Percentiles rank a stretch among this genome's conserved stretches.
Conservation (phyloP, 352 stramenopile genomes). For the Pythium folliculosum region DNA sequence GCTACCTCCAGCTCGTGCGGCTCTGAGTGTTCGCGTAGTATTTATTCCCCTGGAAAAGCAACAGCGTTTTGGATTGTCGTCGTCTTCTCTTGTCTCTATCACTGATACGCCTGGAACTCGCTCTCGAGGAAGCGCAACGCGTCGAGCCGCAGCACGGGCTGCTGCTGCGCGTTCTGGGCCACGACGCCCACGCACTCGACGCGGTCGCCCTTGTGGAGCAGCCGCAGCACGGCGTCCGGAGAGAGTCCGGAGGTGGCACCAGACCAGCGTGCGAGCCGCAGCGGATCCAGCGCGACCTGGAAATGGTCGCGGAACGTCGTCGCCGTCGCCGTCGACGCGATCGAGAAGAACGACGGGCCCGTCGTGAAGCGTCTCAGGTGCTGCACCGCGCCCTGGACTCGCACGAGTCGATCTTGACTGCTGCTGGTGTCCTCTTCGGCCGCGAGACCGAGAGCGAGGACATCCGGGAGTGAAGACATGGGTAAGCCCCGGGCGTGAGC, state of each 20-base stretch:
- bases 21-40: slow-evolving; percentile 1
- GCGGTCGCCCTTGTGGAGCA: slow-evolving; percentile 27
- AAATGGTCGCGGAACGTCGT: slow-evolving; percentile 25
- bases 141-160: slow-evolving; percentile 22
- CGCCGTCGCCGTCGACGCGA: slow-evolving; percentile 1
- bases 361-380: slow-evolving; percentile 28
- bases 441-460: too few relatives aligned
- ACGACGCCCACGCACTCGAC: slow-evolving; percentile 23
- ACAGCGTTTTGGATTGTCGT: too few relatives aligned
- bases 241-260: not conserved
- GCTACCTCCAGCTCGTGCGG: slow-evolving; percentile 30
- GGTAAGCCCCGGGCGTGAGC: too few relatives aligned
- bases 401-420: not conserved
- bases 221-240: slow-evolving; percentile 23
- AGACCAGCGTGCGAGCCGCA: slow-evolving; percentile 4
- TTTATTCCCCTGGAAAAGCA: not conserved
- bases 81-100: not conserved
- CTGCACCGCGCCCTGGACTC: slow-evolving; percentile 22
- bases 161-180: slow-evolving; percentile 21
- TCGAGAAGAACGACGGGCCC: slow-evolving; percentile 29
- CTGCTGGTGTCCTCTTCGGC: too few relatives aligned
- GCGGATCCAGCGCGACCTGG: slow-evolving; percentile 22
- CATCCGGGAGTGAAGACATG: not conserved
- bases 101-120: slow-evolving; percentile 31
- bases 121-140: slow-evolving; percentile 25